These are phyloP conservation scores for Saccharomycopsis guyanensis DNA, from an alignment of 805 yeast genomes.

Conservation along the genomic window DNA sequence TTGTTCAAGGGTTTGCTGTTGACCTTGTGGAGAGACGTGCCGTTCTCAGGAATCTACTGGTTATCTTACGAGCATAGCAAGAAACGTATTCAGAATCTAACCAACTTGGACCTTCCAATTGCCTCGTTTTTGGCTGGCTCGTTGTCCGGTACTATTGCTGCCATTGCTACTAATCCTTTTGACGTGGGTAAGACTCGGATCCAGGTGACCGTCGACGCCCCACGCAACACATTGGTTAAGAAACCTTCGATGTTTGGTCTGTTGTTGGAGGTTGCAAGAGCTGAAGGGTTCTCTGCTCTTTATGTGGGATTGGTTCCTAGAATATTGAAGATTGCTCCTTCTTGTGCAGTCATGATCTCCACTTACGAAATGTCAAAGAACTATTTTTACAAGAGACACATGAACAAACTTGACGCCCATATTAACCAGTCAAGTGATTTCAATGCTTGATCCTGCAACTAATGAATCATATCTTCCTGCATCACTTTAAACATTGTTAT, in stretches of 20 bases:
- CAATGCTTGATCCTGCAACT: slow-evolving; percentile 1
- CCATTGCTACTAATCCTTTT: slow-evolving; percentile 84
- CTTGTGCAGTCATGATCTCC: slow-evolving; percentile 98
- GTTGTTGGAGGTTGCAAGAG: slow-evolving; percentile 50
- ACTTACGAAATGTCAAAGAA: slow-evolving; percentile 86
- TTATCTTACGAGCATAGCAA: slow-evolving; percentile 62
- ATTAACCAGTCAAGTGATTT: slow-evolving; percentile 8
- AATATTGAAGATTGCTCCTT: slow-evolving; percentile 85
- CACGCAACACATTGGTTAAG: slow-evolving; percentile 10
- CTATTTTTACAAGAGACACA: slow-evolving; percentile 31
- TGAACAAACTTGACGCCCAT: not conserved
- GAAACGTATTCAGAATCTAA: slow-evolving; percentile 22
- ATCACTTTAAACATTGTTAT: too few relatives aligned
- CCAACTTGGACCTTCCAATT: slow-evolving; percentile 41
- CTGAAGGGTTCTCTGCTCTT: slow-evolving; percentile 78
- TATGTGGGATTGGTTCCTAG: slow-evolving; percentile 85
- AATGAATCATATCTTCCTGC: not conserved
- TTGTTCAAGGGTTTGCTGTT: slow-evolving; percentile 80
- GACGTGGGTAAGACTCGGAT: slow-evolving; percentile 95
- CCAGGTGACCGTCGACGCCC: slow-evolving; percentile 50
- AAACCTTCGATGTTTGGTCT: slow-evolving; percentile 59
- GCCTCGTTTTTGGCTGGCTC: slow-evolving; percentile 78
- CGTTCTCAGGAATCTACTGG: slow-evolving; percentile 95
- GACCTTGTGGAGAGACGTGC: slow-evolving; percentile 95
- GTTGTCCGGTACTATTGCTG: slow-evolving; percentile 76